These are phyloP conservation scores for Cytospora chrysosperma DNA, from an alignment of 2,329 filamentous ascomycete genomes.

Conservation along the genomic window DNA sequence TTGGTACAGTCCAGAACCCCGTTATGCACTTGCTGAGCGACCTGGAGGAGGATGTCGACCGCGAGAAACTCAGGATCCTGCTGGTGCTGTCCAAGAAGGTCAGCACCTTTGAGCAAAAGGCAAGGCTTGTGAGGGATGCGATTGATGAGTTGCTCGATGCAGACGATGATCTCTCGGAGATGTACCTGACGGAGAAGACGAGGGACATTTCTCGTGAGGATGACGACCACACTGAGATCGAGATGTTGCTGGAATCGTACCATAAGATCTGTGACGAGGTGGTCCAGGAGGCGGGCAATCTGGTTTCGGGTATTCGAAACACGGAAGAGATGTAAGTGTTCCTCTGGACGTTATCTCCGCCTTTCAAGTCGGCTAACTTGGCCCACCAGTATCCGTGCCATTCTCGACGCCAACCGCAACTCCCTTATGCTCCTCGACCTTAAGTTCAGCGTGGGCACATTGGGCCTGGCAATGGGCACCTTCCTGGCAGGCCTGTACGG, in stretches of 20 bases:
- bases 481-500: conserved; percentile 98
- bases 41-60: conserved; percentile 93
- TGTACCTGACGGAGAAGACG: conserved; percentile 92
- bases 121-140: conserved; percentile 86
- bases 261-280: conserved; percentile 98
- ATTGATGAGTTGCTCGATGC: conserved; percentile 95
- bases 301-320: conserved; percentile 93
- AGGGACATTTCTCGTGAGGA: conserved; percentile 70
- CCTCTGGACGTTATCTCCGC: not conserved
- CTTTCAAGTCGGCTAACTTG: conserved; percentile 28
- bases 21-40: conserved; percentile 86
- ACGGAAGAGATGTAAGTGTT: conserved; percentile 92
- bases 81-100: conserved; percentile 94
- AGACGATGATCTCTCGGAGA: conserved; percentile 88
- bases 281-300: conserved; percentile 87
- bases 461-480: conserved; percentile 91
- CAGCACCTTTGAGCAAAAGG: conserved; percentile 96
- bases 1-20: conserved; percentile 88
- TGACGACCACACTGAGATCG: conserved; percentile 92
- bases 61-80: conserved; percentile 86
- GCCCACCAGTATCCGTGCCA: conserved; percentile 75
- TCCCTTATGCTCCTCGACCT: conserved; percentile 96
- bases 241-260: conserved; percentile 95
- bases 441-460: conserved; percentile 91
- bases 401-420: conserved; percentile 96